Conservation (phyloP, 2,329 filamentous ascomycete genomes). For the Lasiodiplodia sp. region DNA sequence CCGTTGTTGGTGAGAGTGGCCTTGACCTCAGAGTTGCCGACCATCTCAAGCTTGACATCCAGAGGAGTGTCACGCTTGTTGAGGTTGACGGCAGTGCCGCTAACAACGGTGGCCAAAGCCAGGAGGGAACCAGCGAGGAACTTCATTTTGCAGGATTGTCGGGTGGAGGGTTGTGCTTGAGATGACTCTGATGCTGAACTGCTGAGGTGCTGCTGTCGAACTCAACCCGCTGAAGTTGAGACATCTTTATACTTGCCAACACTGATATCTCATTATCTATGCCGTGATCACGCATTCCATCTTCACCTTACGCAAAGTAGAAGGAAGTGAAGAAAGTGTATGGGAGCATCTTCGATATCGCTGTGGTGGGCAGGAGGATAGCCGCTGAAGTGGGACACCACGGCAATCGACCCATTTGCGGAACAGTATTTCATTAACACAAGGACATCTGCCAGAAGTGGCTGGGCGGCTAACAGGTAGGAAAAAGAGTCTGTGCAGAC, state of each 20-base stretch:
- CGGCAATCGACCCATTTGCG: not conserved
- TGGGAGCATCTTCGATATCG: not conserved
- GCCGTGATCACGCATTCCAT: not conserved
- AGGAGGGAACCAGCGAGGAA: constrained; percentile 6
- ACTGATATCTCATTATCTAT: not conserved
- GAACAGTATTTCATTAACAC: not conserved
- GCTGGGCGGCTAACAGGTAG: not conserved
- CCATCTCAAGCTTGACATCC: constrained; percentile 35
- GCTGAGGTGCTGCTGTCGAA: not conserved
- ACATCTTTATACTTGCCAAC: not conserved
- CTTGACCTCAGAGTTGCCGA: constrained; percentile 62
- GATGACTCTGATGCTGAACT: not conserved
- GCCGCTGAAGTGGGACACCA: not conserved
- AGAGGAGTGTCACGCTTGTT: constrained; percentile 23
- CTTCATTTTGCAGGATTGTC: constrained; percentile 15
- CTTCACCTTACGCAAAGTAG: not conserved
- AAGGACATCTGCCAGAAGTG: not conserved
- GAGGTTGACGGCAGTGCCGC: constrained; percentile 14
- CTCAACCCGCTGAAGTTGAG: not conserved
- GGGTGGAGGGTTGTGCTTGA: not conserved
- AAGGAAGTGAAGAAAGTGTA: not conserved
- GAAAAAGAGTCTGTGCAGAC: not conserved
- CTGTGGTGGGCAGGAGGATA: not conserved
- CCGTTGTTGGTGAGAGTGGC: constrained; percentile 63
- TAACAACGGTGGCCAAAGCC: constrained; percentile 7